Percentiles rank a stretch among this genome's conserved stretches.
These are phyloP conservation scores for Podospora australis DNA, from an alignment of 495 filamentous ascomycete genomes.

Conservation along the genomic window DNA sequence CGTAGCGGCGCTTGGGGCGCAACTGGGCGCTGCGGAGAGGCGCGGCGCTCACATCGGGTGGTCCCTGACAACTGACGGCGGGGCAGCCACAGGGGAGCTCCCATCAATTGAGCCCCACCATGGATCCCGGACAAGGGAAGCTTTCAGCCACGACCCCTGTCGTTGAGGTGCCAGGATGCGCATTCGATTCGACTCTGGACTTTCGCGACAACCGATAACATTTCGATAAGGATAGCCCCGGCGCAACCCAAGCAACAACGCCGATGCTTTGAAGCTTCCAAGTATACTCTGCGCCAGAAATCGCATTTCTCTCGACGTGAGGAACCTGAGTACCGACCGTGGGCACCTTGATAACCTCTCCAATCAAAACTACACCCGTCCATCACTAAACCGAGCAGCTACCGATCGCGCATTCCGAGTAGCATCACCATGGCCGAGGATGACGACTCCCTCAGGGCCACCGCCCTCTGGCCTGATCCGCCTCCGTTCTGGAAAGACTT, in stretches of 20 bases:
- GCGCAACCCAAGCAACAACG: too few species aligned
- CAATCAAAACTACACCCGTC: too few species aligned
- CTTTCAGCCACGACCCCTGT: conserved; percentile 15
- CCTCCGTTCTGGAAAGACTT: conserved; percentile 89
- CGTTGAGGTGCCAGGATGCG: background rate
- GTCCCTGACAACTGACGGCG: background rate
- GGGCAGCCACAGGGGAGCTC: background rate
- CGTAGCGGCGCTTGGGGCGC: background rate
- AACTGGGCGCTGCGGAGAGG: background rate
- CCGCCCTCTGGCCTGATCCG: conserved; percentile 63
- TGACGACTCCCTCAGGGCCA: conserved; percentile 32
- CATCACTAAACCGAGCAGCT: too few species aligned
- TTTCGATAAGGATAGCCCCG: too few species aligned
- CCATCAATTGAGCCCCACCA: background rate
- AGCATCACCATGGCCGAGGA: conserved; percentile 28
- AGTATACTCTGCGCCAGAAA: too few species aligned
- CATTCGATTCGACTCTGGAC: background rate
- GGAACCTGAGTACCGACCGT: too few species aligned
- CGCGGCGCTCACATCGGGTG: too few species aligned
- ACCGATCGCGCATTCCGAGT: too few species aligned
- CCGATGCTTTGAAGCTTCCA: too few species aligned
- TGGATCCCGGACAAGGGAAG: background rate
- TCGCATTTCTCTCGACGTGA: too few species aligned
- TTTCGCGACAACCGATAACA: too few species aligned
- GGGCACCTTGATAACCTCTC: too few species aligned